phyloP scores from a whole-genome alignment of 208 protist genomes.

The Phytomonas francai region DNA sequence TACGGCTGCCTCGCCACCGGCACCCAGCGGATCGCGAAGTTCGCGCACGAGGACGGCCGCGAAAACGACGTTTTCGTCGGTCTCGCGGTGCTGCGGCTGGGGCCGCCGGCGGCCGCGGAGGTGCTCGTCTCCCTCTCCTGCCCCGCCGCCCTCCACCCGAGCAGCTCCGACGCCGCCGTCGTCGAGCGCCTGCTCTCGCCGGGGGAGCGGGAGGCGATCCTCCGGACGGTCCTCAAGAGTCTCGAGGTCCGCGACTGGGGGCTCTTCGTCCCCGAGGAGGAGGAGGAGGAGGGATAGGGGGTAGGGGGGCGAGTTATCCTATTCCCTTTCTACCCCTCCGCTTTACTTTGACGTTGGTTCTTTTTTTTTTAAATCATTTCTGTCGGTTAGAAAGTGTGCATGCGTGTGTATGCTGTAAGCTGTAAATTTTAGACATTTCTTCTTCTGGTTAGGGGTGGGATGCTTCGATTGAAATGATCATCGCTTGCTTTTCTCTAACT shows the following conservation, averaged over 20 bases:
- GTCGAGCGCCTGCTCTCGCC: conserved; percentile 29
- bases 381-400: no score
- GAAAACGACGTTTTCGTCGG: conserved; percentile 63
- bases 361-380: background rate
- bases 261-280: conserved; percentile 56
- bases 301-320: background rate
- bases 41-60: conserved; percentile 45
- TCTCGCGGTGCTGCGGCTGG: conserved; percentile 47
- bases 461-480: no score
- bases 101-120: conserved; percentile 49
- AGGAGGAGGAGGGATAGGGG: conserved; percentile 4
- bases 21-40: conserved; percentile 64
- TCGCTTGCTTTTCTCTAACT: no score
- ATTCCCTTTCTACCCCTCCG: conserved; percentile 5
- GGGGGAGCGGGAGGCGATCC: conserved; percentile 24
- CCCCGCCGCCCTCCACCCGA: conserved; percentile 35
- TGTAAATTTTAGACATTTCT: no score
- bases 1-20: conserved; percentile 42
- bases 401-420: no score
- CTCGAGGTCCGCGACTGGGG: conserved; percentile 51
- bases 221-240: conserved; percentile 22
- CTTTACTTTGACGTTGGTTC: background rate
- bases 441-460: no score
- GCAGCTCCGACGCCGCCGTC: conserved; percentile 48
- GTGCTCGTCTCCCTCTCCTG: conserved; percentile 57